Conservation (phyloP, 2,329 filamentous ascomycete species). For the Monilinia vaccinii-corymbosi region DNA sequence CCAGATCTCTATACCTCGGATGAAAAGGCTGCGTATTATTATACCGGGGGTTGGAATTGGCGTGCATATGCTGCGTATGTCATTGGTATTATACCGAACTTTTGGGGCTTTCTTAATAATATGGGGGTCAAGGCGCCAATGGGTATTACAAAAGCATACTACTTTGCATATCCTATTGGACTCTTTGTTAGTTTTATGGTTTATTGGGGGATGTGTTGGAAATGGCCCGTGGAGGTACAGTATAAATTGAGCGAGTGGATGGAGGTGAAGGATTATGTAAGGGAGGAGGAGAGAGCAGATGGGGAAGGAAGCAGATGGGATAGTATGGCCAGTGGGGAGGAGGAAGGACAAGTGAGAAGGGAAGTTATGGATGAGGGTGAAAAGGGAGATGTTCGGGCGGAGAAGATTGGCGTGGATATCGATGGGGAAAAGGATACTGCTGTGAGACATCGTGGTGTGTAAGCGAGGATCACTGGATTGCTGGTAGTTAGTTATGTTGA, state of each 20-base stretch:
- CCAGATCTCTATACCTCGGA: constrained; percentile 30
- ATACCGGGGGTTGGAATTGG: constrained; percentile 30
- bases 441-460: neutral
- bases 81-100: constrained; percentile 33
- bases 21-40: constrained; percentile 28
- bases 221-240: constrained; percentile 17
- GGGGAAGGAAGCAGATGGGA: neutral
- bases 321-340: neutral
- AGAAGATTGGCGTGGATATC: neutral
- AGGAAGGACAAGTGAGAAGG: neutral
- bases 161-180: constrained; percentile 45
- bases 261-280: constrained; percentile 32
- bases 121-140: constrained; percentile 33
- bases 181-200: constrained; percentile 35
- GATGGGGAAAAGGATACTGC: too few species aligned
- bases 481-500: neutral
- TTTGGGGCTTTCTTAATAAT: constrained; percentile 35
- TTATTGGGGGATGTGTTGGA: constrained; percentile 22
- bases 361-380: neutral
- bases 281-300: constrained; percentile 19
- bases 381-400: neutral
- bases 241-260: constrained; percentile 24
- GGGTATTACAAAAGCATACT: constrained; percentile 40
- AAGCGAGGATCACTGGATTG: too few species aligned
- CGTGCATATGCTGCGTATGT: constrained; percentile 31